Base-by-base conservation (phyloP, 2,329 filamentous ascomycete genomes). In the Arthrobotrys sphaeroides region DNA sequence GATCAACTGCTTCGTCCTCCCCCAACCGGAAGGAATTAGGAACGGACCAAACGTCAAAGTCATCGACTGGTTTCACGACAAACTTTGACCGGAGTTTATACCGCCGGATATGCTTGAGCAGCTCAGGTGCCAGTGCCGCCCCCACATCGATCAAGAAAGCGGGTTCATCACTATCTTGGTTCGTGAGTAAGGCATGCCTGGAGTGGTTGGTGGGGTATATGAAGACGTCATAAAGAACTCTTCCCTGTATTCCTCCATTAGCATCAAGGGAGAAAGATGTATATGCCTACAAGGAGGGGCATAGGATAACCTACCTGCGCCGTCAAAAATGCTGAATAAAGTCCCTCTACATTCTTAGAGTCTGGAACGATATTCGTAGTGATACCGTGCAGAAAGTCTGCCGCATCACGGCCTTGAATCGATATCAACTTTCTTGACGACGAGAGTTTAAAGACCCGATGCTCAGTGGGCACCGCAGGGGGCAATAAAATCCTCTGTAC, bases 41-140 rank as follows among this genome's bases (percentile, higher is more conserved):
- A n/a, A 72, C 67, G 10, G 60, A 66, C 67, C 62, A 68, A 6
- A 73, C 61, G 40, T 95, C 90, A 12, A 85, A 89, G 0, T 86
- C 84, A 2, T 89, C 87, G 1, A 96, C 80, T 22, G 90, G 82
- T 26, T 89, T 86, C 51, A 95, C 85, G 61, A 86, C 85, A 77
- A 98, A 87, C 83, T 94, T 94, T 53, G 91, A 89, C 59, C 94
- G 87, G 77, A 99, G 85, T 82, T 94, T 97, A 83, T 96, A 96
- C 75, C 92, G 88, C 82, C 90, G 91, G 70, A 99, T 85, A 82
- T 95, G 92, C 78, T 87, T 89, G 73, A 89, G 81, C 70, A 98
- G 82, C 2, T 81, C 83, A 1, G 86, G 83, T 0, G 88, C 88
- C 80, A 93, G 88, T 3, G 83, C 84, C 3, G 88, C 88, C 82